Evolutionary conservation across 2,329 filamentous ascomycete species (phyloP).

Genomic region (Cladosporium phlei): DNA sequence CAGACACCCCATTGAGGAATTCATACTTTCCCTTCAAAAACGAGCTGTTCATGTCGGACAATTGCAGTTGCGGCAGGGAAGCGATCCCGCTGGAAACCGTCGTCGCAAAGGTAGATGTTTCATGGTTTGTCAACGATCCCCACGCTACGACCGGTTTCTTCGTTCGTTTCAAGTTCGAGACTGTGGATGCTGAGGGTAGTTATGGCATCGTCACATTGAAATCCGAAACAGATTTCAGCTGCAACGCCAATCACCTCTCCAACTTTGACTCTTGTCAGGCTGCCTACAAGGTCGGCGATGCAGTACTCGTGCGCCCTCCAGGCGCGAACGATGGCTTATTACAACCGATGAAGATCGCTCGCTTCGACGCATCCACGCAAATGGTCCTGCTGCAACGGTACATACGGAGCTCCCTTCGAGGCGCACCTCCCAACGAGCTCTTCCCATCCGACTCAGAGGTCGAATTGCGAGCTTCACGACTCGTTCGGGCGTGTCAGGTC

Average conservation of each 20-base stretch:
- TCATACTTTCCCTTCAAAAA: constrained; percentile 66
- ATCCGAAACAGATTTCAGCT: constrained; percentile 5
- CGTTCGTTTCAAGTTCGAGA: constrained; percentile 64
- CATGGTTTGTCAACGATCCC: constrained; percentile 52
- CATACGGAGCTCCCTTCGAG: neutral
- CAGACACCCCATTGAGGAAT: constrained; percentile 64
- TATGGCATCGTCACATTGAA: constrained; percentile 59
- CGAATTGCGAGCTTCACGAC: neutral
- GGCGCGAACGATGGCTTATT: neutral
- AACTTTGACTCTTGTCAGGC: neutral
- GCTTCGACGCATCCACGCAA: neutral
- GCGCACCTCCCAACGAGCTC: constrained; percentile 53
- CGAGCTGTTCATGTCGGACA: constrained; percentile 71
- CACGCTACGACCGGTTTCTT: constrained; percentile 52
- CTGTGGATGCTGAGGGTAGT: constrained; percentile 39
- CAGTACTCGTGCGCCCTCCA: neutral
- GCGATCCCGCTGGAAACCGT: constrained; percentile 54
- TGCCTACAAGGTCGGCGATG: neutral
- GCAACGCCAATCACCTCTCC: neutral
- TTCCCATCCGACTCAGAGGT: constrained; percentile 46
- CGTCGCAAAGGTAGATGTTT: constrained; percentile 52
- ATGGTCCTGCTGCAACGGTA: neutral
- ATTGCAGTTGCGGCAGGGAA: constrained; percentile 62
- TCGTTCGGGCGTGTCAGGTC: neutral
- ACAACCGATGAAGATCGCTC: neutral